Evolutionary conservation across 257 asterid species (phyloP), one percentile per base, ranked within the genome.

Genomic region (Haberlea rhodopensis): DNA sequence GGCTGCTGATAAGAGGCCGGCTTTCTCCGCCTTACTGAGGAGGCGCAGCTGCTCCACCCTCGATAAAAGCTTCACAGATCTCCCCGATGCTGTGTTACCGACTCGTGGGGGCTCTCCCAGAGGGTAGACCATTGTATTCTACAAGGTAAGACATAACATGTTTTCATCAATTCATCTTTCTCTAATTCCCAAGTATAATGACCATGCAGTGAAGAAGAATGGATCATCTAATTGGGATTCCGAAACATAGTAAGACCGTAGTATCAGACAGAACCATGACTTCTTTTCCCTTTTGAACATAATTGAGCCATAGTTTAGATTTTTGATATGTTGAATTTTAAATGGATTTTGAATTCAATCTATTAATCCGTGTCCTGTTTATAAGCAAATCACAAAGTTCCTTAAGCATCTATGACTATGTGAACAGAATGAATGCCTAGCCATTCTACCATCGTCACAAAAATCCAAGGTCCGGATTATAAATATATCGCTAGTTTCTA

Each of bases 41-140:
- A 88, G 90, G 1, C 95, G 80, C 62, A 88, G 80, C 85, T 91
- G 90, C 75, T 91, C 95, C 75, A 91, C 98, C 66, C 96, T 73
- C 6, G 98, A 85, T 20, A 91, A 29, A 40, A 91, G 80, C 80
- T 87, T 91, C 72, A 86, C 94, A 1, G 80, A 67, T n/a, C n/a
- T 70, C 20, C 62, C 28, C 5, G 79, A 56, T 5, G 78, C 59
- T 3, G 83, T 29, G 63, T 49, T 22, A 3, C 75, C 72, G 1
- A 53, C 60, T 66, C 80, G 57, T 2, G 84, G 71, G 3, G 78
- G 68, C 73, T 76, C 80, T 15, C 82, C 82, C 0, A 76, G 60
- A 24, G 82, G 81, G 63, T 63, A 75, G 0, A 77, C 66, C 3
- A 83, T 66, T 37, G 88, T 68, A 64, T 74, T 57, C 95, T 85